Conservation (phyloP, 116 monocot species). For the Iris pallida region DNA sequence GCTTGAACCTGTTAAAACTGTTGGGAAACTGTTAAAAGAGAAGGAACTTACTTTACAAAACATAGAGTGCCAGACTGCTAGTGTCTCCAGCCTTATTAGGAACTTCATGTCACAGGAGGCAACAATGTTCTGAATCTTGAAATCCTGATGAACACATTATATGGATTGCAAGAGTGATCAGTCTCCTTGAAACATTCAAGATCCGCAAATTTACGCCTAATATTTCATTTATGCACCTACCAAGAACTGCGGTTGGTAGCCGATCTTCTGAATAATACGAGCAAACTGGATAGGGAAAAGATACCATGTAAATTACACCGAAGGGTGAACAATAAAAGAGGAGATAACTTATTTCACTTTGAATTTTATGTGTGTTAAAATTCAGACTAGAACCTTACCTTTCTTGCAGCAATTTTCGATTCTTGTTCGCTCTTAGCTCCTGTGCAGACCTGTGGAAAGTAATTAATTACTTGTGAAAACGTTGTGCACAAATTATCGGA, state of each 20-base stretch:
- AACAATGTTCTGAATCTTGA: neutral
- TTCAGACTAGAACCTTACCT: constrained; percentile 25
- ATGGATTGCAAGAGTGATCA: neutral
- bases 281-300: neutral
- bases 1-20: neutral
- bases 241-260: neutral
- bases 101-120: neutral
- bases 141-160: neutral
- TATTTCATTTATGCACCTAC: neutral
- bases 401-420: constrained; percentile 63
- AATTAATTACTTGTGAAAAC: too few relatives aligned
- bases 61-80: neutral
- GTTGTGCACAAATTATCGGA: too few relatives aligned
- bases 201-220: neutral
- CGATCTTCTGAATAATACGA: constrained; percentile 2
- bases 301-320: too few relatives aligned
- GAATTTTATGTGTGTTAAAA: too few relatives aligned
- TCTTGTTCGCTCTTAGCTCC: constrained; percentile 69
- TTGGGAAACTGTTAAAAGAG: neutral
- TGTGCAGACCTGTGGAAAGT: constrained; percentile 41
- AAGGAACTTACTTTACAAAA: neutral
- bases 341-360: too few relatives aligned
- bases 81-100: neutral
- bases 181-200: neutral
- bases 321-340: too few relatives aligned